phyloP scores from a whole-genome alignment of 306 rosid genomes.

The Cucurbita argyrosperma region DNA sequence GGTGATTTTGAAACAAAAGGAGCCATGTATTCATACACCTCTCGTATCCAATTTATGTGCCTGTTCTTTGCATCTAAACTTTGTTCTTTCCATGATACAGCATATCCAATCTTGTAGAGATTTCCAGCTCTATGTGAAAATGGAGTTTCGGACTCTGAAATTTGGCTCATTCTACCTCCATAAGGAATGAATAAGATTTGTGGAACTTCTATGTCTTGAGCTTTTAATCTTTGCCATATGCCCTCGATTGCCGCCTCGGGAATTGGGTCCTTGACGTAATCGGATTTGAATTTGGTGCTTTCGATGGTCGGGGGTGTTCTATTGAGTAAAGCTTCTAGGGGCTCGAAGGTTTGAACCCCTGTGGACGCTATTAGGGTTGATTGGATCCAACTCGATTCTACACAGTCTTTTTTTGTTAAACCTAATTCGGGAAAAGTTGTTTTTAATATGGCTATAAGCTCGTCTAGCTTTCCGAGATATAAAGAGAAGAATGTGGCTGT shows the following conservation, averaged over 20 bases:
- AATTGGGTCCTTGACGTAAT: conserved; percentile 38
- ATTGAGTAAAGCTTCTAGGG: conserved; percentile 28
- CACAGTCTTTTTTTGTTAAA: conserved; percentile 23
- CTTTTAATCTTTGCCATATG: conserved; percentile 27
- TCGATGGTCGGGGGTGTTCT: conserved; percentile 12
- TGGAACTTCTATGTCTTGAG: conserved; percentile 17
- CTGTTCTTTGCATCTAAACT: conserved; percentile 15
- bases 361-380: conserved; percentile 33
- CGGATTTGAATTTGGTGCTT: conserved; percentile 55
- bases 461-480: conserved; percentile 32
- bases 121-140: conserved; percentile 63
- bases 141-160: conserved; percentile 39
- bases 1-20: conserved; percentile 55
- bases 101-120: conserved; percentile 40
- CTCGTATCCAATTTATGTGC: conserved; percentile 55
- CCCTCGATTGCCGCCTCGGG: conserved; percentile 24
- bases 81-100: conserved; percentile 30
- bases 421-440: conserved; percentile 52
- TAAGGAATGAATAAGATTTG: conserved; percentile 50
- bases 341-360: conserved; percentile 21
- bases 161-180: conserved; percentile 54
- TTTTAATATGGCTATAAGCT: conserved; percentile 26
- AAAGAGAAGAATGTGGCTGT: conserved; percentile 15
- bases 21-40: conserved; percentile 47
- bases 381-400: conserved; percentile 52